Base-by-base conservation (phyloP, 805 yeast genomes). In the Candida ipomoeae region DNA sequence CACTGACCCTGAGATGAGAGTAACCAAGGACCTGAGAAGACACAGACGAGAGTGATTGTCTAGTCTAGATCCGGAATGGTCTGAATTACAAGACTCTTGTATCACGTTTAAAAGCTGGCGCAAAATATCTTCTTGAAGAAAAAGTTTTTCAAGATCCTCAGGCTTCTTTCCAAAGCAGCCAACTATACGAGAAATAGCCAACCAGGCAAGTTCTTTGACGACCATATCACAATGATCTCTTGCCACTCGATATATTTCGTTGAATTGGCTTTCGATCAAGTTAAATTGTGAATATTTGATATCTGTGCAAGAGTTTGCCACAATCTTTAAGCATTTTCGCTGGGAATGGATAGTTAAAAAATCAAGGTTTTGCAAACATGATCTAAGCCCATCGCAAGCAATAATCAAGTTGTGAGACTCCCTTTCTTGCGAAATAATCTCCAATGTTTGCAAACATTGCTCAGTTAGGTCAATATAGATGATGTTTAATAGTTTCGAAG, bases 261-360 rank as follows among this genome's bases (percentile, higher is more conserved):
- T 84, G 57, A 87, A 81, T 1, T 84, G 77, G 37, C 78, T 83
- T 48, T 76, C 70, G 7, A 88, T 69, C 43, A 72, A 69, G 3
- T 67, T 67, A 44, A 82, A 78, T 54, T 79, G 78, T 0, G 69
- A 60, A 2, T 55, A 50, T 8, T 73, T 70, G 2, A 85, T 71
- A 38, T 70, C 69, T 8, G 76, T 70, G 55, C 89, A 82, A 3
- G 91, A 74, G 58, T 85, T 84, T 3, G 94, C 85, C 15, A 86
- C 85, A 35, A 87, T 85, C 0, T 75, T 69, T 34, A 90, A 68
- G 14, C 95, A 89, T 55, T 89, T 86, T 48, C 95, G 73, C 65
- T 92, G 98, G 0, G 96, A 87, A 68, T 89, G 96, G 18, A 83
- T 77, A 1, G 97, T 87, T 65, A 92, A 86, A 62, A 92, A 92